These are phyloP conservation scores for Cytospora piceicola DNA, from an alignment of 2,329 filamentous ascomycete species.

Conservation along the genomic window DNA sequence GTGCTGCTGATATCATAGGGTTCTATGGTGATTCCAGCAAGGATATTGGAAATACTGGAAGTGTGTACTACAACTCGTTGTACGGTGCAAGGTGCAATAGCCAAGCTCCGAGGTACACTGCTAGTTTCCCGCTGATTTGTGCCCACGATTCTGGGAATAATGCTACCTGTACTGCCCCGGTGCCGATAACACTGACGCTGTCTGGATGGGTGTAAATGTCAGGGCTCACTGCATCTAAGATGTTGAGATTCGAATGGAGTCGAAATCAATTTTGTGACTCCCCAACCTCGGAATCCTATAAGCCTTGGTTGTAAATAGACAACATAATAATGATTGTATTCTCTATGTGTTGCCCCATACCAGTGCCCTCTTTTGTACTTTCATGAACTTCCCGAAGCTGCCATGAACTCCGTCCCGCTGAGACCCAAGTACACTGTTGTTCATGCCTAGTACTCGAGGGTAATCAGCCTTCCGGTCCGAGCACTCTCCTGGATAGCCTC, in stretches of 20 bases:
- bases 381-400: not conserved
- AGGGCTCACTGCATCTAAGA: not conserved
- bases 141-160: slow-evolving; percentile 21
- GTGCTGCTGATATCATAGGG: slow-evolving; percentile 16
- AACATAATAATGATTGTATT: too few relatives aligned
- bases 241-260: not conserved
- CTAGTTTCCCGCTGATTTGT: slow-evolving; percentile 22
- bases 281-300: too few relatives aligned
- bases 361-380: not conserved
- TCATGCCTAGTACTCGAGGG: slow-evolving; percentile 10
- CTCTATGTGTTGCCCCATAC: too few relatives aligned
- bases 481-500: slow-evolving; percentile 57
- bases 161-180: slow-evolving; percentile 25
- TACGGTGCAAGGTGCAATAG: slow-evolving; percentile 5
- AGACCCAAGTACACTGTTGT: too few relatives aligned
- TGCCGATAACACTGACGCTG: slow-evolving; percentile 22
- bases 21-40: slow-evolving; percentile 22
- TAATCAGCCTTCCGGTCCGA: slow-evolving; percentile 51
- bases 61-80: slow-evolving; percentile 18
- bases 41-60: slow-evolving; percentile 16
- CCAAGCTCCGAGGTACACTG: slow-evolving; percentile 13
- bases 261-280: too few relatives aligned
- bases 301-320: too few relatives aligned
- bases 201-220: not conserved
- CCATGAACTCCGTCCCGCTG: too few relatives aligned